Conservation (phyloP, 352 stramenopile species). For the Sclerospora graminicola region DNA sequence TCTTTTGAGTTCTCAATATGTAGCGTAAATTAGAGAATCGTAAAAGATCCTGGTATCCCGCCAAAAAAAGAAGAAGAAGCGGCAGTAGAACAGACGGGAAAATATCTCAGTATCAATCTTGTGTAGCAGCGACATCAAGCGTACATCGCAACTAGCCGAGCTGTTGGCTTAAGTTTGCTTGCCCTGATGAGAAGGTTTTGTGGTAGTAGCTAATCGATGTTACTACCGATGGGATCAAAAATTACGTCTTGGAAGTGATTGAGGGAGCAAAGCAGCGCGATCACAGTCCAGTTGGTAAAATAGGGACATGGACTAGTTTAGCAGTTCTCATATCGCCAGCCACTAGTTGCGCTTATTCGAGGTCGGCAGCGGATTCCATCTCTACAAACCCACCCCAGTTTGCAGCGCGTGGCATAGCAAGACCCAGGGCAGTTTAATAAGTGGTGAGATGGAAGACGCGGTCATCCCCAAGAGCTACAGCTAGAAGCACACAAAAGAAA, state of each 20-base stretch:
- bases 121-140: slow-evolving; percentile 65
- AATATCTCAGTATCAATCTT: slow-evolving; percentile 46
- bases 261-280: slow-evolving; percentile 17
- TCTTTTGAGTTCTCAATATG: not conserved
- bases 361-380: too few relatives aligned
- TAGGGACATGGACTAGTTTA: too few relatives aligned
- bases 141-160: slow-evolving; percentile 64
- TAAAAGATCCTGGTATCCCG: slow-evolving; percentile 53
- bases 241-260: slow-evolving; percentile 39
- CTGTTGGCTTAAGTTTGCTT: slow-evolving; percentile 34
- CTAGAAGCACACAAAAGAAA: too few relatives aligned
- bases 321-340: too few relatives aligned
- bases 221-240: slow-evolving; percentile 27
- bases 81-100: slow-evolving; percentile 32
- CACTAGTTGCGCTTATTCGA: too few relatives aligned
- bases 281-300: too few relatives aligned
- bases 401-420: too few relatives aligned
- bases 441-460: too few relatives aligned
- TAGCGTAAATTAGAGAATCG: slow-evolving; percentile 56
- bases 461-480: too few relatives aligned
- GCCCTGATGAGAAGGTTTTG: slow-evolving; percentile 6
- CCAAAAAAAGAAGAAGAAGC: slow-evolving; percentile 30
- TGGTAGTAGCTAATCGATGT: slow-evolving; percentile 4
- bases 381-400: too few relatives aligned
- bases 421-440: too few relatives aligned